Conservation (phyloP, 1,139 yeast species). For the Pneumocystis canis region DNA sequence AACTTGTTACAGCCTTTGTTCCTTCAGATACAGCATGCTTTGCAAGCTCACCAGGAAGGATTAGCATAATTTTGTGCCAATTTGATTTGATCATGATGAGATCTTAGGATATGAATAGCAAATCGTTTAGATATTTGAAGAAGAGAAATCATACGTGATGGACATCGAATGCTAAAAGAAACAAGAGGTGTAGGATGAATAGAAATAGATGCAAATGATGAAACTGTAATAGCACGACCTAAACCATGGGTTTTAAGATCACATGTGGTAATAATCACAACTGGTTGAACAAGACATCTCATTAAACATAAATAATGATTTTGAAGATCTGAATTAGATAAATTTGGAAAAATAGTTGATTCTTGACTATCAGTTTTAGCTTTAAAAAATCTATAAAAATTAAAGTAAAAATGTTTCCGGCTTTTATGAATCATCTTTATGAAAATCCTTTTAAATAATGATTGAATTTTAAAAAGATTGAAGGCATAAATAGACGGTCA, state of each 20-base stretch:
- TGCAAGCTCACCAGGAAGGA: constrained; percentile 98
- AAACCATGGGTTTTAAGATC: background rate
- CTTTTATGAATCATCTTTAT: too few species aligned
- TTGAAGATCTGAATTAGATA: background rate
- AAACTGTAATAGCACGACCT: background rate
- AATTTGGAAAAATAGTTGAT: background rate
- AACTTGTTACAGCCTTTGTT: constrained; percentile 93
- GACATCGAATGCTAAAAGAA: background rate
- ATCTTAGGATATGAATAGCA: background rate
- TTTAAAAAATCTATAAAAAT: background rate
- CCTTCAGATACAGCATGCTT: constrained; percentile 98
- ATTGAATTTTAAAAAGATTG: too few species aligned
- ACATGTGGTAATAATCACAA: background rate
- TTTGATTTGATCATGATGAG: background rate
- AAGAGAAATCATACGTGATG: background rate
- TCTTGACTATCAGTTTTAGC: background rate
- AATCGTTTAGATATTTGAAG: background rate
- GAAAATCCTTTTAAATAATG: too few species aligned
- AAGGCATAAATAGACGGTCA: too few species aligned
- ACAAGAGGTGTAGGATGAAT: background rate
- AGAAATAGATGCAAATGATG: constrained; percentile 1
- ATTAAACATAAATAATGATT: background rate
- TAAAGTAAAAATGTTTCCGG: constrained; percentile 30
- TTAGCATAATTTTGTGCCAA: constrained; percentile 30
- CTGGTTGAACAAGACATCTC: constrained; percentile 1